A percentile compares a stretch with the other conserved stretches of the same genome.
Evolutionary conservation across 78 protist genomes (phyloP).

Genomic region (Isochrysis galbana): DNA sequence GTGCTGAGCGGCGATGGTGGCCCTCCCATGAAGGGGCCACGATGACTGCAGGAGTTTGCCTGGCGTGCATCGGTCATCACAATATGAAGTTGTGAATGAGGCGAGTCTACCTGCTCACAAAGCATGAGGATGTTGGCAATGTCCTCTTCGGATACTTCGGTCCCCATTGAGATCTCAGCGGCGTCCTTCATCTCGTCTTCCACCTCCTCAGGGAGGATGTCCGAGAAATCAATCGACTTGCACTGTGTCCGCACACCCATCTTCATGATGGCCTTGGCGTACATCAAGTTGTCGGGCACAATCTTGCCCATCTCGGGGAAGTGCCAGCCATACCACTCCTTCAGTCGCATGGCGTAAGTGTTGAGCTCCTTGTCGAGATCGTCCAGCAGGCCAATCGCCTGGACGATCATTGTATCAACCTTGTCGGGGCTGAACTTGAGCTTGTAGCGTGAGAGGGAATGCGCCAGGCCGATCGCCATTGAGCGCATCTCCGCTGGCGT

Average conservation of each 20-base stretch:
- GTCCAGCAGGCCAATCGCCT: slow-evolving; percentile 92
- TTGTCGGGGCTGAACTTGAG: slow-evolving; percentile 98
- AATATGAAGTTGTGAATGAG: not conserved
- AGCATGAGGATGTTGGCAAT: slow-evolving; percentile 62
- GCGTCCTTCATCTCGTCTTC: slow-evolving; percentile 68
- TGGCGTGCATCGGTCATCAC: too few relatives aligned
- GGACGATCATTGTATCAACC: slow-evolving; percentile 98
- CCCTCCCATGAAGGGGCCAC: too few relatives aligned
- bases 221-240: slow-evolving; percentile 68
- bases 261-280: slow-evolving; percentile 51
- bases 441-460: slow-evolving; percentile 90
- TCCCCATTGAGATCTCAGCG: slow-evolving; percentile 84
- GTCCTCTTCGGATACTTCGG: slow-evolving; percentile 70
- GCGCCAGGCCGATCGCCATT: slow-evolving; percentile 95
- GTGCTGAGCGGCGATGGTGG: too few relatives aligned
- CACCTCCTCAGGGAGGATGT: slow-evolving; percentile 77
- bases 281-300: slow-evolving; percentile 80
- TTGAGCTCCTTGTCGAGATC: slow-evolving; percentile 98
- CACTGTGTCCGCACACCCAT: slow-evolving; percentile 38
- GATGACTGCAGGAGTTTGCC: too few relatives aligned
- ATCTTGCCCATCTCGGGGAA: slow-evolving; percentile 97
- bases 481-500: slow-evolving; percentile 60
- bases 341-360: slow-evolving; percentile 90
- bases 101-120: not conserved
- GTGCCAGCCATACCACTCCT: slow-evolving; percentile 88